Conservation (phyloP, 2,329 filamentous ascomycete species). For the Xylaria polymorpha region DNA sequence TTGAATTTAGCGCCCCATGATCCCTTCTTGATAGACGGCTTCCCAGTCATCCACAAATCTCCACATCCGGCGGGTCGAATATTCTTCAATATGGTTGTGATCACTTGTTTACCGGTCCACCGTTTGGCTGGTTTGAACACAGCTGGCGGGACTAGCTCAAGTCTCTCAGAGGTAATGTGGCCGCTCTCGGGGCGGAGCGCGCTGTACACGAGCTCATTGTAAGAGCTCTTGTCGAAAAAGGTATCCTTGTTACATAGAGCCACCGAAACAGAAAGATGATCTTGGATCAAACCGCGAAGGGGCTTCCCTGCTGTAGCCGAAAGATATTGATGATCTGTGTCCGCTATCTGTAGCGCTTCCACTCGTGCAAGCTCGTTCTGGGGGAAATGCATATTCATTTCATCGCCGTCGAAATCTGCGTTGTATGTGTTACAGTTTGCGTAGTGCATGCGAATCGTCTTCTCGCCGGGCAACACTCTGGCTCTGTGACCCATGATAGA, state of each 20-base stretch:
- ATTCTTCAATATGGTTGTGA: slow-evolving; percentile 93
- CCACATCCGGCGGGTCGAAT: slow-evolving; percentile 82
- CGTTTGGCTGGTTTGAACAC: slow-evolving; percentile 82
- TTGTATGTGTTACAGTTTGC: slow-evolving; percentile 99
- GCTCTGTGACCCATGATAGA: slow-evolving; percentile 99
- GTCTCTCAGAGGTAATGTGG: slow-evolving; percentile 83
- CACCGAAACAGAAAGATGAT: slow-evolving; percentile 95
- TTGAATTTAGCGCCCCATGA: slow-evolving; percentile 77
- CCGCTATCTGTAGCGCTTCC: slow-evolving; percentile 91
- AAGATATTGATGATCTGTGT: slow-evolving; percentile 97
- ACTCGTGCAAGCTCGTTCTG: slow-evolving; percentile 95
- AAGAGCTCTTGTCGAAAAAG: slow-evolving; percentile 88
- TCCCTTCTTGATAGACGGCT: slow-evolving; percentile 80
- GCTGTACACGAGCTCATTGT: slow-evolving; percentile 93
- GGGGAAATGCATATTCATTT: slow-evolving; percentile 99
- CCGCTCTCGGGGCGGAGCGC: slow-evolving; percentile 90
- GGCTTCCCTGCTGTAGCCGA: slow-evolving; percentile 94
- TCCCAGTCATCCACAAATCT: slow-evolving; percentile 81
- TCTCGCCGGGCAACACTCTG: slow-evolving; percentile 90
- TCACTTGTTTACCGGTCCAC: slow-evolving; percentile 97
- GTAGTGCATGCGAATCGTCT: slow-evolving; percentile 99
- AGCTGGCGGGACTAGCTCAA: slow-evolving; percentile 83
- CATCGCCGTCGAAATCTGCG: slow-evolving; percentile 98
- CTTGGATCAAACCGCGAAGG: slow-evolving; percentile 94
- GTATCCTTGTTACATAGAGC: slow-evolving; percentile 91